A percentile compares a stretch with the other conserved stretches of the same genome.
Evolutionary conservation across 345 rosid species (phyloP).

Genomic region (Syzygium aqueum): DNA sequence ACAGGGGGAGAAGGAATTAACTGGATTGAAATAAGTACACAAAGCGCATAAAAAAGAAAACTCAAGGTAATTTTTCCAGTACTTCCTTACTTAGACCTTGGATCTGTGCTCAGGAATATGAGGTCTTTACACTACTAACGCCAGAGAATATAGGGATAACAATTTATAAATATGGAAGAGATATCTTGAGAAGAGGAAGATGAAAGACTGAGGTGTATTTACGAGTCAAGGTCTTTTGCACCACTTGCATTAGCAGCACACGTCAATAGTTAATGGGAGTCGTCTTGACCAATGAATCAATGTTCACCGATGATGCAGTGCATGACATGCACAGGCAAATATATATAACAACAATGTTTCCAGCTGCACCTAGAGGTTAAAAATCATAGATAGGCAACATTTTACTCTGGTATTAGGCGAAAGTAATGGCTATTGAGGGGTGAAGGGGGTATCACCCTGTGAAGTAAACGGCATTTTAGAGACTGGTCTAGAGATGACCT

Average conservation of each 20-base stretch:
- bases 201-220: background rate
- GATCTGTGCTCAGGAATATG: background rate
- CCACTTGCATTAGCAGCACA: background rate
- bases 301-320: background rate
- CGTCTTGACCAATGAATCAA: background rate
- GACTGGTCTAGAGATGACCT: background rate
- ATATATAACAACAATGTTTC: background rate
- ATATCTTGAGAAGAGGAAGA: no score
- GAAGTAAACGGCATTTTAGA: background rate
- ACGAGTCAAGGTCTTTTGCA: background rate
- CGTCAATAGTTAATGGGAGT: background rate
- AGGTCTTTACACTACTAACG: background rate
- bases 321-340: background rate
- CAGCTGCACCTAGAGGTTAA: background rate
- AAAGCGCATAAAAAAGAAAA: background rate
- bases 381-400: background rate
- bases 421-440: background rate
- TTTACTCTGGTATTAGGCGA: background rate
- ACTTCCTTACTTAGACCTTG: background rate
- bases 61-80: background rate
- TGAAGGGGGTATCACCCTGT: background rate
- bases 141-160: background rate
- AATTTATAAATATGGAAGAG: no score
- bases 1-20: background rate
- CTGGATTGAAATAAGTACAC: background rate